A percentile compares a stretch with the other conserved stretches of the same genome.
Evolutionary conservation across 2,329 filamentous ascomycete species (phyloP).

Genomic region (Monilinia polystroma): DNA sequence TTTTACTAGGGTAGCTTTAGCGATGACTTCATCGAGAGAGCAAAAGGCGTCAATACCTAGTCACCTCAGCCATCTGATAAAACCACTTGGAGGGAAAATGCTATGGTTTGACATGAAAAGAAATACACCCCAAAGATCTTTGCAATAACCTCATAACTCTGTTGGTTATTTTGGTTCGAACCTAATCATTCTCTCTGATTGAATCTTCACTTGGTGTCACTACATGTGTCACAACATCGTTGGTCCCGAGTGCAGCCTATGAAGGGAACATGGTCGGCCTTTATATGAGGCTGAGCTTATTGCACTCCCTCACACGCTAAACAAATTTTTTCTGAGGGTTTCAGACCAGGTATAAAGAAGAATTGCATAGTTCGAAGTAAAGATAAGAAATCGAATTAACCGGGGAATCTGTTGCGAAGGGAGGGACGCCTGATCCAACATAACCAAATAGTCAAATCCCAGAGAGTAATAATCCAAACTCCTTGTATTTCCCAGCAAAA

Average conservation of each 20-base stretch:
- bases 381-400: not conserved
- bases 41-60: not conserved
- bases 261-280: not conserved
- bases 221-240: constrained; percentile 10
- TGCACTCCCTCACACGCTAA: not conserved
- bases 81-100: not conserved
- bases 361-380: not conserved
- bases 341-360: not conserved
- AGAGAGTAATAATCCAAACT: constrained; percentile 12
- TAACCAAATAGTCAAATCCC: constrained; percentile 4
- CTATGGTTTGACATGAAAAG: not conserved
- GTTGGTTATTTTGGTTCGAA: no score
- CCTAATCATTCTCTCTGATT: not conserved
- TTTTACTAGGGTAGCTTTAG: not conserved
- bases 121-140: not conserved
- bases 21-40: constrained; percentile 15
- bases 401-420: constrained; percentile 9
- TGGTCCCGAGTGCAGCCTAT: constrained; percentile 15
- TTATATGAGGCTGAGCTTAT: constrained; percentile 12
- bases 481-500: constrained; percentile 14
- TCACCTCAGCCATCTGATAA: not conserved
- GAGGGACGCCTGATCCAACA: constrained; percentile 7
- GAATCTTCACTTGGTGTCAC: constrained; percentile 10
- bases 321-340: not conserved
- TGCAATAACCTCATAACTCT: not conserved